Base-by-base conservation (phyloP, 331 rosid genomes). In the Rhamnella rubrinervis region DNA sequence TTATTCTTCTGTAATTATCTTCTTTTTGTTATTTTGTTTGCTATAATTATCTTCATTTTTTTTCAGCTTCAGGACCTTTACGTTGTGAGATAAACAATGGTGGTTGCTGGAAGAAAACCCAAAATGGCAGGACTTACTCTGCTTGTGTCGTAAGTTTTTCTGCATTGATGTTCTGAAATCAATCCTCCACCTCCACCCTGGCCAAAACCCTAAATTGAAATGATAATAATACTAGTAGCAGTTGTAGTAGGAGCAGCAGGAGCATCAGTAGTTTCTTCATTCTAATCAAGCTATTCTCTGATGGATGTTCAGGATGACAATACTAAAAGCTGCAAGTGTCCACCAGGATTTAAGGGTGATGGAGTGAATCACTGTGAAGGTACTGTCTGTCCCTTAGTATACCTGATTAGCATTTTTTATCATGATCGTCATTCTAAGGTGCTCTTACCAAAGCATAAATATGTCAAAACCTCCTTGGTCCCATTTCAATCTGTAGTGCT, bases 281-380 rank as follows among this genome's bases (percentile, higher is more conserved):
- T 65, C 63, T 57, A 37, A 66, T 59, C 7, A 15, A 21, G 31
- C 18, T 41, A 46, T 55, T 70, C 66, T 63, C 60, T 19, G 1
- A 73, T 83, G 68, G 51, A 72, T 73, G 38, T 58, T 62, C 83
- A 91, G 97, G 93, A 87, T 78, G 92, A 83, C 68, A 85, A 55
- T 70, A 81, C 84, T 49, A 84, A 89, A 63, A 95, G 88, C 60
- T 95, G 99, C 77, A 81, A 71, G 61, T 95, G 99, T 75, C 99
- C 99, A 5, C 82, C 83, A 14, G 99, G 99, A 53, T 95, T 95
- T 78, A 84, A n/a, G 76, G 99, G 99, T 2, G 95, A 95, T 25
- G 99, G 99, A 73, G 85, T 80, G 53, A 47, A 67, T 46, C 77
- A 73, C 53, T 95, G 99, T 62, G 87, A 91, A 83, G 99, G 99